Evolutionary conservation across 2,329 filamentous ascomycete species (phyloP).

Genomic region (Tolypocladium amazonense): DNA sequence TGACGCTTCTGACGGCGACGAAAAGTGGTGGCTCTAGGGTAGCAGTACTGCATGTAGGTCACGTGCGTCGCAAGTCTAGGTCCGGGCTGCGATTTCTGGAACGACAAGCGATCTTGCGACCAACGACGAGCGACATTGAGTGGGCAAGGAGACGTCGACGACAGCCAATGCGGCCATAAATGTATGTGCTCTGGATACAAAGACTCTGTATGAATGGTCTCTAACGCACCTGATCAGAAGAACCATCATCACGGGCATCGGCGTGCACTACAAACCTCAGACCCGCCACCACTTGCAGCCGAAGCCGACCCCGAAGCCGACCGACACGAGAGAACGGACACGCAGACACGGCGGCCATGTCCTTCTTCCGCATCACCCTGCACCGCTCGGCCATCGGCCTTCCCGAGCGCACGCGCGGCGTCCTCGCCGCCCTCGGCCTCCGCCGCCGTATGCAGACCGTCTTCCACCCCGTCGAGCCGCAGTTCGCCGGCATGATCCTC

Average conservation of each 20-base stretch:
- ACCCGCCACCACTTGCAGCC: not conserved
- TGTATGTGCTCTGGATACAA: not conserved
- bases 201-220: too few species aligned
- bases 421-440: slow-evolving; percentile 76
- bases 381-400: slow-evolving; percentile 85
- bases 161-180: not conserved
- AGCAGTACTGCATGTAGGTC: not conserved
- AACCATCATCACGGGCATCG: not conserved
- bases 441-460: slow-evolving; percentile 77
- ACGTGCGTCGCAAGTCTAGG: not conserved
- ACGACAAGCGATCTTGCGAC: not conserved
- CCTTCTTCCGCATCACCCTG: slow-evolving; percentile 85
- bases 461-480: slow-evolving; percentile 73
- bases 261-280: not conserved
- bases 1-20: not conserved
- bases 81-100: not conserved
- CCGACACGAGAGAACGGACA: not conserved
- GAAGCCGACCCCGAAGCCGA: not conserved
- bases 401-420: slow-evolving; percentile 66
- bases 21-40: not conserved
- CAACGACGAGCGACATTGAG: not conserved
- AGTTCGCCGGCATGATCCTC: slow-evolving; percentile 84
- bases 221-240: not conserved
- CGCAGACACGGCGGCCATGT: slow-evolving; percentile 36
- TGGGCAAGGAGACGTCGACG: not conserved